Evolutionary conservation across 2,329 filamentous ascomycete species (phyloP).

Genomic region (Sclerotinia trifoliorum): DNA sequence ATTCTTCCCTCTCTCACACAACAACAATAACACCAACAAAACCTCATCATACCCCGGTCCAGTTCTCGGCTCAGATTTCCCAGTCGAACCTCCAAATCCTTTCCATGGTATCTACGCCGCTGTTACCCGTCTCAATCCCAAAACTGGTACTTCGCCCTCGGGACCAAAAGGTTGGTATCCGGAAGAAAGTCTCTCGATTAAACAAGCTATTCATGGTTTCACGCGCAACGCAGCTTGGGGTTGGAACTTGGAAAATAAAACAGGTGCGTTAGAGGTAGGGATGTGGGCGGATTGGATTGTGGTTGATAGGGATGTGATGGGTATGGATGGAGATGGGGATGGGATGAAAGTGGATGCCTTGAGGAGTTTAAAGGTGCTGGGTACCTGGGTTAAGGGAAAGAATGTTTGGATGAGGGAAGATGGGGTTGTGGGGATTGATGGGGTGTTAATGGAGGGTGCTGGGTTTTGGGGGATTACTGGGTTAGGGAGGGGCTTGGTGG

Average conservation of each 20-base stretch:
- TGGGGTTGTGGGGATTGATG: background rate
- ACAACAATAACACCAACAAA: background rate
- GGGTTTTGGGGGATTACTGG: background rate
- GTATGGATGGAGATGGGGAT: conserved; percentile 12
- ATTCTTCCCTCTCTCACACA: conserved; percentile 47
- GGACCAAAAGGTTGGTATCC: conserved; percentile 55
- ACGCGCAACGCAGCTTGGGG: conserved; percentile 58
- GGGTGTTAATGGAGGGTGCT: background rate
- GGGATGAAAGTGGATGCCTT: conserved; percentile 46
- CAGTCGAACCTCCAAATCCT: conserved; percentile 66
- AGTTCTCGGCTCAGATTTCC: conserved; percentile 68
- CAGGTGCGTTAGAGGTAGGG: conserved; percentile 58
- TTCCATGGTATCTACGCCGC: conserved; percentile 70
- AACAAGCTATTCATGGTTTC: conserved; percentile 62
- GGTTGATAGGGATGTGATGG: conserved; percentile 57
- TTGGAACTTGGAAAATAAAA: conserved; percentile 57
- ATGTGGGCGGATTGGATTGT: conserved; percentile 70
- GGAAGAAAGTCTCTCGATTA: conserved; percentile 57
- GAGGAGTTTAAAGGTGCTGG: conserved; percentile 54
- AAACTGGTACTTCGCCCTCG: conserved; percentile 52
- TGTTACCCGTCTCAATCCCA: conserved; percentile 58
- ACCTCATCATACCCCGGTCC: conserved; percentile 40
- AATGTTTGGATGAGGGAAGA: conserved; percentile 26
- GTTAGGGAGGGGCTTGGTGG: background rate
- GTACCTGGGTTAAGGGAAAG: conserved; percentile 67